phyloP scores from a whole-genome alignment of 805 yeast genomes.

The Candida hungchunana region DNA sequence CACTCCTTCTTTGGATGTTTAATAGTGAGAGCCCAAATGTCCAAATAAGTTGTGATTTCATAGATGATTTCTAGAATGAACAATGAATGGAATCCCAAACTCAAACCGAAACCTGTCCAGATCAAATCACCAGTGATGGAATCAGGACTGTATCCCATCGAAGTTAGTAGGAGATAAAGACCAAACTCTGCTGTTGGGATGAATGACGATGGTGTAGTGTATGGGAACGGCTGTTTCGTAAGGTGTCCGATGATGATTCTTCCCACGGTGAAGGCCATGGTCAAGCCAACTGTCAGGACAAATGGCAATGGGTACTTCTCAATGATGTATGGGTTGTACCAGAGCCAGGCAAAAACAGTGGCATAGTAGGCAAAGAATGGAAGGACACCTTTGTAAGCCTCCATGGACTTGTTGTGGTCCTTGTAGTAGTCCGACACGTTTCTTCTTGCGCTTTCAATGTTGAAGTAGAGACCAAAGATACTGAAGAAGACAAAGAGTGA shows the following conservation, averaged over 20 bases:
- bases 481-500: conserved; percentile 48
- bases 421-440: conserved; percentile 50
- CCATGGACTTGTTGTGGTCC: conserved; percentile 22
- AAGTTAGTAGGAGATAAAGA: conserved; percentile 22
- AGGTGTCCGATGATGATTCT: conserved; percentile 85
- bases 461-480: conserved; percentile 53
- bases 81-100: conserved; percentile 63
- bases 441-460: conserved; percentile 60
- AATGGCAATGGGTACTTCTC: conserved; percentile 46
- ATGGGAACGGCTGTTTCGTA: conserved; percentile 75
- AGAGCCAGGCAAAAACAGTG: conserved; percentile 34
- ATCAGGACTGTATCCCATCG: conserved; percentile 32
- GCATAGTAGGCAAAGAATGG: conserved; percentile 51
- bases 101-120: conserved; percentile 64
- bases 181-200: conserved; percentile 53
- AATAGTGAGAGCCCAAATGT: conserved; percentile 79
- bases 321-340: conserved; percentile 46
- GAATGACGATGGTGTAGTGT: conserved; percentile 62
- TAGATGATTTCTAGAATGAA: conserved; percentile 75
- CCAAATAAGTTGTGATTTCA: conserved; percentile 75
- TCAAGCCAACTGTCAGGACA: conserved; percentile 64
- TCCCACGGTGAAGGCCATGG: conserved; percentile 85
- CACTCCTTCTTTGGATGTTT: conserved; percentile 60
- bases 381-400: conserved; percentile 50
- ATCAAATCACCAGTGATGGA: conserved; percentile 46